A percentile compares a stretch with the other conserved stretches of the same genome.
These are phyloP conservation scores for Metschnikowia kunwiensis DNA, from an alignment of 805 yeast genomes.

Conservation along the genomic window DNA sequence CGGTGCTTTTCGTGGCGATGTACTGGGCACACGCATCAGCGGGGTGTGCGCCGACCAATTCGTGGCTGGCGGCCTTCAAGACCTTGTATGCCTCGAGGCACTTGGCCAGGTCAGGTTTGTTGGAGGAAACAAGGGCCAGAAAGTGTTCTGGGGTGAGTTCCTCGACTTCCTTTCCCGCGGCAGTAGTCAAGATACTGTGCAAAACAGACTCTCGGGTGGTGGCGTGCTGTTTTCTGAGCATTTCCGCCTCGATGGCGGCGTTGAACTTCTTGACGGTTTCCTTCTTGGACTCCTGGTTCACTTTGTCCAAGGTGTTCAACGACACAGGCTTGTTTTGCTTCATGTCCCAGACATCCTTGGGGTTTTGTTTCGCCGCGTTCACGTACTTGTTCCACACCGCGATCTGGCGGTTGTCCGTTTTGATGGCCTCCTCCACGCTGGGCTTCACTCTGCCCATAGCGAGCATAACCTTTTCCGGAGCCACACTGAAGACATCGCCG, in stretches of 20 bases:
- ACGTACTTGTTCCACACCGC: constrained; percentile 75
- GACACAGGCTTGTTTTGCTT: constrained; percentile 41
- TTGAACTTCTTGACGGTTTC: constrained; percentile 29
- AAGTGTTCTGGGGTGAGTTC: constrained; percentile 18
- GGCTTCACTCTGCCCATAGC: constrained; percentile 90
- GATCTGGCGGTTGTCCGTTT: constrained; percentile 69
- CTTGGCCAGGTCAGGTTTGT: constrained; percentile 29
- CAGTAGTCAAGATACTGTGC: constrained; percentile 37
- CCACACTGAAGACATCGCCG: constrained; percentile 85
- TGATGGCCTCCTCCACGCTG: constrained; percentile 59
- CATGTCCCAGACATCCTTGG: constrained; percentile 54
- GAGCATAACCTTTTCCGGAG: constrained; percentile 77
- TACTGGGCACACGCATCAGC: constrained; percentile 22
- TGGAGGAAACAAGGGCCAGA: constrained; percentile 14
- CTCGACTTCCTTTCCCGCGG: constrained; percentile 25
- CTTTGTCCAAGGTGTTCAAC: constrained; percentile 26
- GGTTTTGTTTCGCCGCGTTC: constrained; percentile 52
- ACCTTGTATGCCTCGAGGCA: constrained; percentile 33
- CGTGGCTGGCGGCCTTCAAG: constrained; percentile 28
- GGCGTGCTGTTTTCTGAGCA: constrained; percentile 40
- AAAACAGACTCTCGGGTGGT: constrained; percentile 49
- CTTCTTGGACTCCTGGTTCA: constrained; percentile 13
- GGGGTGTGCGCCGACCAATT: constrained; percentile 20
- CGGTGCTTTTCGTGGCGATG: constrained; percentile 36
- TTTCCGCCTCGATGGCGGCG: constrained; percentile 38